Evolutionary conservation across 1,139 yeast species (phyloP).

Genomic region (Kodamaea ohmeri): DNA sequence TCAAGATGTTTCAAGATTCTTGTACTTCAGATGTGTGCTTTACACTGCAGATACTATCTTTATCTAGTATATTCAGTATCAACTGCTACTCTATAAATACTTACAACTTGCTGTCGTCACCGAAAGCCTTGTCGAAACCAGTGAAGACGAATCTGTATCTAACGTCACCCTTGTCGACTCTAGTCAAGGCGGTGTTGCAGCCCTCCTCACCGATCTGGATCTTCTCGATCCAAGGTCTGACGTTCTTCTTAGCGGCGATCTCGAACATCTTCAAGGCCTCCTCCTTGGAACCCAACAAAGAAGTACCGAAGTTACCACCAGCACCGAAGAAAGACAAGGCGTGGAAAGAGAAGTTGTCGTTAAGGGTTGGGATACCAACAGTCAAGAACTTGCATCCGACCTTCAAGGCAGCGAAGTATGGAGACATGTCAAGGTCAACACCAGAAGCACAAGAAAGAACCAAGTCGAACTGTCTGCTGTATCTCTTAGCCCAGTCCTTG

Average conservation of each 20-base stretch:
- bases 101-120: conserved; percentile 1
- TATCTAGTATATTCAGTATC: too few species aligned
- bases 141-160: conserved; percentile 22
- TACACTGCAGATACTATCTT: too few species aligned
- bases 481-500: conserved; percentile 29
- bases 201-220: conserved; percentile 36
- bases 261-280: conserved; percentile 40
- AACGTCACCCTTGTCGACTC: conserved; percentile 27
- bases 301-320: conserved; percentile 33
- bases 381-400: conserved; percentile 50
- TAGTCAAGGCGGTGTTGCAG: conserved; percentile 29
- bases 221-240: conserved; percentile 44
- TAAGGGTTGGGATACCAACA: conserved; percentile 50
- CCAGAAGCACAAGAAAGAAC: conserved; percentile 49
- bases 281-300: conserved; percentile 36
- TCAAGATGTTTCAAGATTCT: too few species aligned
- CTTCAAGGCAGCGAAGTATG: conserved; percentile 32
- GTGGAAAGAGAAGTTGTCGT: conserved; percentile 25
- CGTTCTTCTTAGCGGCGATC: conserved; percentile 37
- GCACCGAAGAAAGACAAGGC: conserved; percentile 29
- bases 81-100: background rate
- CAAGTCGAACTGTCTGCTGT: conserved; percentile 41
- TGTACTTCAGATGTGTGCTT: too few species aligned
- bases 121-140: conserved; percentile 15
- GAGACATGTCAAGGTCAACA: conserved; percentile 31